Base-by-base conservation (phyloP, 148 eudicot species). In the Hydrangea macrophylla region DNA sequence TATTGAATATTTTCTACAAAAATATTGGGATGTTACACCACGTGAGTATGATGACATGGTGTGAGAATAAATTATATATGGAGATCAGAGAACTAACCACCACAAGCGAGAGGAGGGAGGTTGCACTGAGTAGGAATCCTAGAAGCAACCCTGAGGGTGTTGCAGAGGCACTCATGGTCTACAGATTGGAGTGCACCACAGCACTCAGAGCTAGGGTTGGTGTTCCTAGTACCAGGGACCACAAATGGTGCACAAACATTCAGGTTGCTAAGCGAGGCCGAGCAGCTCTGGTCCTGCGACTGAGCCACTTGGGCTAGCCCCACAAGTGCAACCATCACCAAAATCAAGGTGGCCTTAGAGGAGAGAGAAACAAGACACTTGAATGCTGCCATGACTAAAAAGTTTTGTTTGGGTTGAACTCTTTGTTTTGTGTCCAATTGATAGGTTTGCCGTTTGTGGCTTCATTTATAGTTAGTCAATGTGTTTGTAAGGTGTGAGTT, bases 71-170 rank as follows among this genome's bases (percentile, higher is more conserved):
- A n/a, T n/a, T n/a, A n/a, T n/a, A n/a, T n/a, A n/a, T n/a, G n/a
- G n/a, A n/a, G n/a, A n/a, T n/a, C n/a, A 18, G 53, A 48, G 23
- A 6, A 61, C 24, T 27, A 26, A 70, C 59, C 78, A 62, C 76
- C 71, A 32, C 97, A 92, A 45, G 74, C 60, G 40, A 87, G 61
- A 44, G 89, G 59, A 31, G 88, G 78, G 70, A 90, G 78, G 77
- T 84, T 88, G 95, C 98, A 93, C 35, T 70, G 67, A 30, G 90
- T 39, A 22, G 98, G 96, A 9, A 93, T 82, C 7, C 69, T 85
- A 11, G 90, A 67, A 26, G 94, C 72, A 51, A 93, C 80, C 70
- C 91, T 63, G 33, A 90, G 70, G 9, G 99, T 89, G 81, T 62
- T 85, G 75, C 99, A 94, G 30, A 88, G 61, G 72, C 97, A 89